These are phyloP conservation scores for Rhodomyrtus psidioides DNA, from an alignment of 441 rosid genomes.

Conservation along the genomic window DNA sequence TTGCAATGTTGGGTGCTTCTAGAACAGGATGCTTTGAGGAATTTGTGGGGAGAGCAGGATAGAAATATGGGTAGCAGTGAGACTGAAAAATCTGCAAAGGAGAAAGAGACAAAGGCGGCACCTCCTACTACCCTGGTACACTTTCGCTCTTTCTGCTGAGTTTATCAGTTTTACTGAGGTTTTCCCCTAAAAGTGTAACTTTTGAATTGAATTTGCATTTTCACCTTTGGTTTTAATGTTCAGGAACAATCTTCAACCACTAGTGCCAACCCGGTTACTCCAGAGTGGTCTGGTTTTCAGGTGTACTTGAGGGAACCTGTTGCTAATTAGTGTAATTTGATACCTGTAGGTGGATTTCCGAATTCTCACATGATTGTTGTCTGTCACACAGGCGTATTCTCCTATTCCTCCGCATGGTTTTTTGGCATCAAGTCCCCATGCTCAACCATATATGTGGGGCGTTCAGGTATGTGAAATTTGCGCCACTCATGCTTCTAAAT, in stretches of 20 bases:
- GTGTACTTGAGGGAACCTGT: not conserved
- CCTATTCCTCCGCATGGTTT: constrained; percentile 94
- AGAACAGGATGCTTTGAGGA: constrained; percentile 47
- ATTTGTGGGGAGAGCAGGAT: constrained; percentile 10
- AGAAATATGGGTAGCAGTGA: constrained; percentile 67
- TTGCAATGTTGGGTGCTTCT: constrained; percentile 14
- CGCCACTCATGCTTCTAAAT: not conserved
- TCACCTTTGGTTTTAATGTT: constrained; percentile 2
- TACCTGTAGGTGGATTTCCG: not conserved
- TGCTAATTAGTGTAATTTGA: not conserved
- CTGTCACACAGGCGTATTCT: constrained; percentile 66
- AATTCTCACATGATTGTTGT: constrained; percentile 7
- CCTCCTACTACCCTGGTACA: constrained; percentile 54
- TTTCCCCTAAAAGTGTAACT: not conserved
- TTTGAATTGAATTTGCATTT: not conserved
- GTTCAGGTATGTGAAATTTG: constrained; percentile 57
- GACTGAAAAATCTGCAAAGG: constrained; percentile 59
- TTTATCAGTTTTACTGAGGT: not conserved
- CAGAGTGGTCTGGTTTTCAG: constrained; percentile 98
- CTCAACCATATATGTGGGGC: constrained; percentile 98
- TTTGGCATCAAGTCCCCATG: constrained; percentile 89
- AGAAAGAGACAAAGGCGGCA: constrained; percentile 61
- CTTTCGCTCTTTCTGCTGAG: constrained; percentile 3
- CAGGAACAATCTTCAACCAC: constrained; percentile 68
- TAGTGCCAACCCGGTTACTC: constrained; percentile 51